phyloP scores from a whole-genome alignment of 352 stramenopile genomes.

The Ophiocytium majus region DNA sequence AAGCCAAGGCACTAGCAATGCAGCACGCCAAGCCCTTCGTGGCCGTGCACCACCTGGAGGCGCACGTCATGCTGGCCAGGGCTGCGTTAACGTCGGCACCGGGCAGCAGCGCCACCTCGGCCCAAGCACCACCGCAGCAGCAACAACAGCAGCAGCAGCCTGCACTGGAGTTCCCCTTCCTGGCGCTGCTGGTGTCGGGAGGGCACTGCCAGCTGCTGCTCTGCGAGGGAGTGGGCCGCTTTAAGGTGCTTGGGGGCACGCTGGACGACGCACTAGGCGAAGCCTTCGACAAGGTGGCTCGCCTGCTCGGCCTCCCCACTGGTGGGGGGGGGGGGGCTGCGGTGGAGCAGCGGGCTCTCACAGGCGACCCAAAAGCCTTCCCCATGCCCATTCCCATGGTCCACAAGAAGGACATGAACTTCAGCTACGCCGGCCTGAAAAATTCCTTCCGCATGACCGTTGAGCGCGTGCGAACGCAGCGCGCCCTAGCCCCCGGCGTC shows the following conservation, averaged over 20 bases:
- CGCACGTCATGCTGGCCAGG: conserved; percentile 89
- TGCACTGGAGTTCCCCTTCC: conserved; percentile 85
- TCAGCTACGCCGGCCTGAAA: conserved; percentile 97
- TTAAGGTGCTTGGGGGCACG: conserved; percentile 88
- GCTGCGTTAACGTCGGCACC: conserved; percentile 16
- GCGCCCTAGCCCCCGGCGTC: conserved; percentile 25
- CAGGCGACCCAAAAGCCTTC: conserved; percentile 82
- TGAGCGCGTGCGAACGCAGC: conserved; percentile 61
- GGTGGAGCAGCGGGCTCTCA: conserved; percentile 83
- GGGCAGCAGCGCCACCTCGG: background rate
- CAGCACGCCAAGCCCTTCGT: conserved; percentile 87
- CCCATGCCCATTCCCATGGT: conserved; percentile 85
- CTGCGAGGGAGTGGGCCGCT: conserved; percentile 80
- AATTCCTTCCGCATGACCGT: conserved; percentile 76
- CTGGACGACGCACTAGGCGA: conserved; percentile 96
- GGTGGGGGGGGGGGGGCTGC: conserved; percentile 82
- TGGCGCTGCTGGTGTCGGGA: conserved; percentile 93
- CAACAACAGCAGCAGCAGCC: conserved; percentile 17
- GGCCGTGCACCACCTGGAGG: conserved; percentile 95
- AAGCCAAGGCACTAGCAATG: conserved; percentile 73
- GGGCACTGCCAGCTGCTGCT: conserved; percentile 96
- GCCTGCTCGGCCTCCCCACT: conserved; percentile 80
- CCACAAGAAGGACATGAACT: conserved; percentile 86
- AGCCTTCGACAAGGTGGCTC: conserved; percentile 96
- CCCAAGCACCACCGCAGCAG: background rate